Evolutionary conservation across 164 flowering plant genomes (phyloP).

Genomic region (Magnolia changhungtana): DNA sequence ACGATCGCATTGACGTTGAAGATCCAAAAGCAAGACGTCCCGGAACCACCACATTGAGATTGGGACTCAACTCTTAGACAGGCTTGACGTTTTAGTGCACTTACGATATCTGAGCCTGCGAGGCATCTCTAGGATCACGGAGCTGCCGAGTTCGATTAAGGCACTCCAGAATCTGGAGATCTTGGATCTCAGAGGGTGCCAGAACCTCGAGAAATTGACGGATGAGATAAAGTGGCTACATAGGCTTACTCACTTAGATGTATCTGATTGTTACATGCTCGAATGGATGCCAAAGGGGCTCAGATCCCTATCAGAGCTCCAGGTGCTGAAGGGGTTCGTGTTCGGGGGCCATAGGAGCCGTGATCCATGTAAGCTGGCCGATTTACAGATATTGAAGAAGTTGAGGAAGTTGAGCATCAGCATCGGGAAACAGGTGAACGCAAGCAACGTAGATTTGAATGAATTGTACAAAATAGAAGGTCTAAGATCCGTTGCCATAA

Average conservation of each 20-base stretch:
- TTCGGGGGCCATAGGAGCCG: conserved; percentile 6
- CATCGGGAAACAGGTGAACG: conserved; percentile 10
- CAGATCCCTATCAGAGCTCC: conserved; percentile 20
- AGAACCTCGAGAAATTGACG: conserved; percentile 31
- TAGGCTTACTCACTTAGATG: conserved; percentile 40
- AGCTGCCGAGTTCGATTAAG: conserved; percentile 25
- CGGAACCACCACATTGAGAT: conserved; percentile 33
- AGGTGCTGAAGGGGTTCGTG: conserved; percentile 51
- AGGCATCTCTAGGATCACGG: conserved; percentile 38
- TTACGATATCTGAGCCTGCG: conserved; percentile 38
- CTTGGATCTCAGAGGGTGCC: conserved; percentile 43
- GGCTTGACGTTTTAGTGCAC: conserved; percentile 6
- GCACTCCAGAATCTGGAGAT: conserved; percentile 22
- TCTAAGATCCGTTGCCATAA: conserved; percentile 22
- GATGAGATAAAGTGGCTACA: conserved; percentile 13
- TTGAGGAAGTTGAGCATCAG: conserved; percentile 35
- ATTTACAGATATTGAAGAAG: conserved; percentile 17
- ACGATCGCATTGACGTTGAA: conserved; percentile 31
- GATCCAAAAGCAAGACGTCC: not conserved
- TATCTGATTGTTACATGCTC: conserved; percentile 39
- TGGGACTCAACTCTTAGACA: conserved; percentile 19
- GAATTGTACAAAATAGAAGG: not conserved
- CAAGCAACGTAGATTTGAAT: too few species aligned
- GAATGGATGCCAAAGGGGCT: conserved; percentile 38
- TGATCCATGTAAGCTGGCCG: conserved; percentile 17